Evolutionary conservation across 2,329 filamentous ascomycete genomes (phyloP).

Genomic region (Tolypocladium endophyticum): DNA sequence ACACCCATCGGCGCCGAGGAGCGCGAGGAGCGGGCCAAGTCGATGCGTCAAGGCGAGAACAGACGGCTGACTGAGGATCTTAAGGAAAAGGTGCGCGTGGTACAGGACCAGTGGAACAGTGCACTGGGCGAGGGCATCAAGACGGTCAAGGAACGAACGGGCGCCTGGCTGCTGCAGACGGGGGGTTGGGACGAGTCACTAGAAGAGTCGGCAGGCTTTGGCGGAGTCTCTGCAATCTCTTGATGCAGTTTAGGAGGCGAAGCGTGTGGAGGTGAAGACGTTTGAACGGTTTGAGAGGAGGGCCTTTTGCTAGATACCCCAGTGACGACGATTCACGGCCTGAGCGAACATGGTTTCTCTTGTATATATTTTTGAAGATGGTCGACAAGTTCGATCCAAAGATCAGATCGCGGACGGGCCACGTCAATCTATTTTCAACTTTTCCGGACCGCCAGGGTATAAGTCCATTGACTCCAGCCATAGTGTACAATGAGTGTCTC

Average conservation of each 20-base stretch:
- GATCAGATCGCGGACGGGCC: neutral
- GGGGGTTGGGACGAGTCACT: conserved; percentile 84
- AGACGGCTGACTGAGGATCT: conserved; percentile 67
- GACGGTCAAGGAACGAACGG: conserved; percentile 63
- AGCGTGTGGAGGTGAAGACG: neutral
- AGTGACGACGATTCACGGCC: neutral
- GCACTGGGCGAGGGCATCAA: conserved; percentile 72
- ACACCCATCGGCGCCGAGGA: conserved; percentile 20
- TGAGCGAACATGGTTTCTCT: neutral
- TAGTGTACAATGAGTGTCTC: neutral
- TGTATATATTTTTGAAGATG: neutral
- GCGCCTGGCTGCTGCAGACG: conserved; percentile 59
- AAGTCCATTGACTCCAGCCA: neutral
- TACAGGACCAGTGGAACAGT: conserved; percentile 85
- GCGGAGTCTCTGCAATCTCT: conserved; percentile 24
- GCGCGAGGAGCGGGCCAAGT: conserved; percentile 32
- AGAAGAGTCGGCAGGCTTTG: conserved; percentile 42
- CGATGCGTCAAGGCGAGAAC: conserved; percentile 57
- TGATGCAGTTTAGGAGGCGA: neutral
- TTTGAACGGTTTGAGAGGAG: neutral
- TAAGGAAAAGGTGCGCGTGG: conserved; percentile 84
- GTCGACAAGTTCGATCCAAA: neutral
- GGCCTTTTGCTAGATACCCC: neutral
- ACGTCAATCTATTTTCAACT: neutral
- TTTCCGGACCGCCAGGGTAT: neutral